Evolutionary conservation across 1,284 basidiomycete species (phyloP).

Genomic region (Ceratobasidium sp.): DNA sequence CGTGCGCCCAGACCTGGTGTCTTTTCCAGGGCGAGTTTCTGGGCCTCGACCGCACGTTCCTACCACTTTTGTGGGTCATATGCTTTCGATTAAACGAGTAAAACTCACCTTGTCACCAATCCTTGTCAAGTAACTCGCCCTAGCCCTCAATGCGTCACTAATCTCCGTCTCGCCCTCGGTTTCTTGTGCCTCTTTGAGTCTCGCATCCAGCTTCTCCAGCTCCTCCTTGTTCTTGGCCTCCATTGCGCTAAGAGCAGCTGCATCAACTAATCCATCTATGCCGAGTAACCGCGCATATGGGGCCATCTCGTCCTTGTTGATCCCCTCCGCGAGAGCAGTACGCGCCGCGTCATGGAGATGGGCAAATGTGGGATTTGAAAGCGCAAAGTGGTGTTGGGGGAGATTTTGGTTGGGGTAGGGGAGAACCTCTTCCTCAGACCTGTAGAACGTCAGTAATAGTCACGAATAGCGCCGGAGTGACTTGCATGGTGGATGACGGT

Average conservation of each 20-base stretch:
- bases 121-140: conserved; percentile 84
- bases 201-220: conserved; percentile 77
- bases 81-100: neutral
- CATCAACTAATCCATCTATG: conserved; percentile 52
- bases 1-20: conserved; percentile 91
- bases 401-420: conserved; percentile 86
- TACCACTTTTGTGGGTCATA: conserved; percentile 43
- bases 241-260: conserved; percentile 68
- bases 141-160: conserved; percentile 82
- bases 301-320: conserved; percentile 90
- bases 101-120: conserved; percentile 87
- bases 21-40: conserved; percentile 87
- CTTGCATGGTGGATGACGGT: conserved; percentile 29
- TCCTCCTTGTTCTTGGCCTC: conserved; percentile 79
- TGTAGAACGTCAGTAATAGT: neutral
- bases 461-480: neutral
- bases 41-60: conserved; percentile 79
- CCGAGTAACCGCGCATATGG: conserved; percentile 63
- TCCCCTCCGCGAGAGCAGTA: conserved; percentile 71
- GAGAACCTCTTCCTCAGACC: conserved; percentile 73
- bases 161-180: conserved; percentile 95
- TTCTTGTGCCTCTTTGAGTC: conserved; percentile 85
- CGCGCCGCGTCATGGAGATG: conserved; percentile 72
- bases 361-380: conserved; percentile 66
- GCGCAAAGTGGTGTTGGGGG: conserved; percentile 76